A percentile compares a stretch with the other conserved stretches of the same genome.
Evolutionary conservation across 2,329 filamentous ascomycete species (phyloP).

Genomic region (Venturia oleaginea): DNA sequence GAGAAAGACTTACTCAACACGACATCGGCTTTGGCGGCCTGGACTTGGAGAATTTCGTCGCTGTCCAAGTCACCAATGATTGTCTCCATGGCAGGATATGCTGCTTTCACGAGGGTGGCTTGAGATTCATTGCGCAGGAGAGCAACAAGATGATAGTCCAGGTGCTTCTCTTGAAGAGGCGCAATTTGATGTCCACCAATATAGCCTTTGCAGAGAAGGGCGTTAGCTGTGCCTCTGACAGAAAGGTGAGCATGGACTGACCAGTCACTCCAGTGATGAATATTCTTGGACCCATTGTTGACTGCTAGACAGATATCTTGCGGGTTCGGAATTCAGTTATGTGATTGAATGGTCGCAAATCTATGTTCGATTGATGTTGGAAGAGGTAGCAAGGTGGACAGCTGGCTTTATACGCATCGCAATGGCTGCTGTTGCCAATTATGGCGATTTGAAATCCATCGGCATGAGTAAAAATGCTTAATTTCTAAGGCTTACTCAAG

Average conservation of each 20-base stretch:
- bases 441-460: too few relatives aligned
- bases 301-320: background rate
- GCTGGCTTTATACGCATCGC: too few relatives aligned
- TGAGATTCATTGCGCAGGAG: too few relatives aligned
- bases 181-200: background rate
- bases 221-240: background rate
- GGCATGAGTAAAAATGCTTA: too few relatives aligned
- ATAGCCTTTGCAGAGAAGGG: background rate
- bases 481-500: too few relatives aligned
- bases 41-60: background rate
- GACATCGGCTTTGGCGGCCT: background rate
- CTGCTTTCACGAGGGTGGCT: too few relatives aligned
- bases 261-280: conserved; percentile 8
- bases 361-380: too few relatives aligned
- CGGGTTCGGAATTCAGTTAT: too few relatives aligned
- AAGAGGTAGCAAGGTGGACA: too few relatives aligned
- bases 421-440: too few relatives aligned
- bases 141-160: too few relatives aligned
- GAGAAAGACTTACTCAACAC: background rate
- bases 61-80: conserved; percentile 8
- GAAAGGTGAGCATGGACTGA: background rate
- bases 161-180: background rate
- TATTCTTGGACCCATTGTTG: background rate
- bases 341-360: too few relatives aligned
- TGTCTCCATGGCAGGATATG: background rate